Evolutionary conservation across 345 rosid genomes (phyloP).

Genomic region (Acer yangbiense): DNA sequence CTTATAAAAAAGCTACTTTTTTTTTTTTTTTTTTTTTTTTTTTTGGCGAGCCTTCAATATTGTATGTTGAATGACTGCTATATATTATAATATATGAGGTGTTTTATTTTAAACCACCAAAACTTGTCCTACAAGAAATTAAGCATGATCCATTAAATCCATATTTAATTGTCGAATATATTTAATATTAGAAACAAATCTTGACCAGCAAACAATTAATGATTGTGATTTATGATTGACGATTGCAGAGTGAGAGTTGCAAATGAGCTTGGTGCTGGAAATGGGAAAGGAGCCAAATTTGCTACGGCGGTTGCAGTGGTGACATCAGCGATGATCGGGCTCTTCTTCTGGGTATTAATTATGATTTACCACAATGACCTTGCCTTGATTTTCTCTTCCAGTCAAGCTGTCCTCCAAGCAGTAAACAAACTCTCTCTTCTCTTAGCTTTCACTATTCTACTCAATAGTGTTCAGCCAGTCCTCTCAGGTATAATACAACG

Average conservation of each 20-base stretch:
- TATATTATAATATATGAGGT: too few relatives aligned
- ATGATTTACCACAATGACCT: slow-evolving; percentile 42
- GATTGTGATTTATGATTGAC: neutral
- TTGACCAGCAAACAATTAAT: neutral
- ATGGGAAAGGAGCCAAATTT: slow-evolving; percentile 81
- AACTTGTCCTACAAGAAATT: neutral
- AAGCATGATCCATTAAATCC: neutral
- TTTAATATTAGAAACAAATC: neutral
- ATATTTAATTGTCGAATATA: neutral
- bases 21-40: too few relatives aligned
- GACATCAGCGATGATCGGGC: slow-evolving; percentile 60
- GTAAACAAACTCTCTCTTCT: slow-evolving; percentile 63
- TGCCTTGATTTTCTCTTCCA: slow-evolving; percentile 62
- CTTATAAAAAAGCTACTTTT: too few relatives aligned
- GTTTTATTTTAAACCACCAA: neutral
- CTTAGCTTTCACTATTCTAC: slow-evolving; percentile 72
- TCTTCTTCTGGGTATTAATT: slow-evolving; percentile 56
- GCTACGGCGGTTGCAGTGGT: slow-evolving; percentile 62
- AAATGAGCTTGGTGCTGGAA: slow-evolving; percentile 90
- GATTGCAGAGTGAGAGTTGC: slow-evolving; percentile 78
- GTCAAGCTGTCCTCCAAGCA: slow-evolving; percentile 53
- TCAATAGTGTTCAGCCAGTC: slow-evolving; percentile 88
- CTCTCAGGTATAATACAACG: slow-evolving; percentile 56
- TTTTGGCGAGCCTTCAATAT: too few relatives aligned
- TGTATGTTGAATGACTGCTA: neutral